These are phyloP conservation scores for Lentithecium fluviatile DNA, from an alignment of 495 filamentous ascomycete genomes.

Conservation along the genomic window DNA sequence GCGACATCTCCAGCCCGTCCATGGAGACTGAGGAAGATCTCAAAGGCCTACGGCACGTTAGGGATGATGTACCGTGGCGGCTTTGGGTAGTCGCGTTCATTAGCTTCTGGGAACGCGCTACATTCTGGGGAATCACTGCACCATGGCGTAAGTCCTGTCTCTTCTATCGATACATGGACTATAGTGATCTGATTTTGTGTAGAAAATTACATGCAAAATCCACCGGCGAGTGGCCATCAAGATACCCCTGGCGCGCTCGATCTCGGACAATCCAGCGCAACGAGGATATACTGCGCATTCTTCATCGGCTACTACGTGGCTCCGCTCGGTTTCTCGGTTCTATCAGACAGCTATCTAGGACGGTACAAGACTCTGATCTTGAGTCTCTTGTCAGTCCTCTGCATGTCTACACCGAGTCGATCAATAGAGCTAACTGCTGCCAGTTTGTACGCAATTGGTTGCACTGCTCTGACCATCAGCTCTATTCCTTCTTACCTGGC, in stretches of 20 bases:
- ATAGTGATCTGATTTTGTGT: not conserved
- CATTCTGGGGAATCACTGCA: conserved; percentile 24
- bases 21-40: not conserved
- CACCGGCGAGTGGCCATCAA: not conserved
- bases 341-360: conserved; percentile 21
- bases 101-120: conserved; percentile 17
- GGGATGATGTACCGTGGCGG: conserved; percentile 14
- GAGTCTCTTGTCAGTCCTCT: conserved; percentile 8
- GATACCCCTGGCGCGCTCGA: not conserved
- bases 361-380: conserved; percentile 12
- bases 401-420: not conserved
- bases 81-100: conserved; percentile 21
- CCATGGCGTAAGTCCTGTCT: conserved; percentile 22
- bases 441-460: conserved; percentile 16
- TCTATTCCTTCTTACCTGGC: not conserved
- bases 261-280: conserved; percentile 20
- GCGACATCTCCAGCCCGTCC: not conserved
- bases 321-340: conserved; percentile 11
- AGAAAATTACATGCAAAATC: conserved; percentile 26
- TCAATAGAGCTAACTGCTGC: not conserved
- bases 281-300: conserved; percentile 21
- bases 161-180: not conserved
- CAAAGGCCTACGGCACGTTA: conserved; percentile 6
- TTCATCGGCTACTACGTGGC: conserved; percentile 27
- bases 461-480: not conserved